phyloP scores from a whole-genome alignment of 2,329 filamentous ascomycete species.

The Diplocarpon mali region DNA sequence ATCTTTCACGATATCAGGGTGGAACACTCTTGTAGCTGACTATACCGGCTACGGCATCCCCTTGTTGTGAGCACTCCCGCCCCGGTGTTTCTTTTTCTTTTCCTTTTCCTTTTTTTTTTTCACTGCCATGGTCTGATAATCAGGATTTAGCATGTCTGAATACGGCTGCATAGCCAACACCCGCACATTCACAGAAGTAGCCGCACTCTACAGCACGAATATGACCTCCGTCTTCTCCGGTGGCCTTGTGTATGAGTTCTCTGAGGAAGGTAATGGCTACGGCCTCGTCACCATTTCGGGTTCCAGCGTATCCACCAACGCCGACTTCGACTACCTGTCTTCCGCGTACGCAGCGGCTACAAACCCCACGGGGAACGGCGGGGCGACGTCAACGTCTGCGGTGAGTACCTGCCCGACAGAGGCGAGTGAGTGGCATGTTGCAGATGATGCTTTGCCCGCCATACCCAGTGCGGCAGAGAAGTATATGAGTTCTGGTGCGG shows the following conservation, averaged over 20 bases:
- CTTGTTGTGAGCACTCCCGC: constrained; percentile 29
- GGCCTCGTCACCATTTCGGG: constrained; percentile 32
- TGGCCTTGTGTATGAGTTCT: constrained; percentile 90
- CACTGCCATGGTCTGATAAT: too few relatives aligned
- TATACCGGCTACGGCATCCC: constrained; percentile 56
- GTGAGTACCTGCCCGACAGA: constrained; percentile 35
- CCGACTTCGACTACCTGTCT: constrained; percentile 28
- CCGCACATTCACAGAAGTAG: constrained; percentile 71
- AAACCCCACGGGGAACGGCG: constrained; percentile 40
- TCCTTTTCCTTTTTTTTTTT: too few relatives aligned
- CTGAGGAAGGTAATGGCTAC: constrained; percentile 62
- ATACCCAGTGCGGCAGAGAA: constrained; percentile 33
- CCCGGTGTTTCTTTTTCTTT: too few relatives aligned
- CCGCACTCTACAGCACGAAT: constrained; percentile 62
- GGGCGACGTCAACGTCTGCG: constrained; percentile 28
- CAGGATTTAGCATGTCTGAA: constrained; percentile 50
- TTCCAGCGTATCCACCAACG: background rate
- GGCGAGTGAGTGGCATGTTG: constrained; percentile 37
- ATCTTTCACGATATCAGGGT: constrained; percentile 45
- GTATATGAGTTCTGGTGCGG: constrained; percentile 39
- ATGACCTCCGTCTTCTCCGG: constrained; percentile 93
- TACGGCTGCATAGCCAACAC: constrained; percentile 77
- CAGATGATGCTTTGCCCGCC: constrained; percentile 34
- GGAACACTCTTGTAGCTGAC: constrained; percentile 54
- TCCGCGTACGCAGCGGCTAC: constrained; percentile 32